phyloP scores from a whole-genome alignment of 768 basidiomycete species.

The Lactifluus rugatus region DNA sequence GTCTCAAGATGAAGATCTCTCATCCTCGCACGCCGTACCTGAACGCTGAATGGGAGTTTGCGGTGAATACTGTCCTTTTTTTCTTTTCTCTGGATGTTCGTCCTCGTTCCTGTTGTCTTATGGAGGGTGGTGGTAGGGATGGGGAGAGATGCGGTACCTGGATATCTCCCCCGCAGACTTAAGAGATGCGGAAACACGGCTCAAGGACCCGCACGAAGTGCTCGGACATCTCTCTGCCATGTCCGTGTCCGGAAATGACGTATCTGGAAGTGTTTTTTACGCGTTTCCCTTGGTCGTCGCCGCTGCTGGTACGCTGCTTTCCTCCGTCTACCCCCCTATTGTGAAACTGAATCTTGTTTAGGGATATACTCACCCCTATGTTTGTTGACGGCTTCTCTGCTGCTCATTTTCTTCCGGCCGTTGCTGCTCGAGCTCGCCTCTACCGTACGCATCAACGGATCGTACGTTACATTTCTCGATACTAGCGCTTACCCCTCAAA shows the following conservation, averaged over 20 bases:
- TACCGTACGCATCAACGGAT: constrained; percentile 14
- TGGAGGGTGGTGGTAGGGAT: constrained; percentile 8
- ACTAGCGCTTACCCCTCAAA: neutral
- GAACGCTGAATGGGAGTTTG: constrained; percentile 17
- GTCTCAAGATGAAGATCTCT: constrained; percentile 15
- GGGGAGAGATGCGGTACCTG: constrained; percentile 18
- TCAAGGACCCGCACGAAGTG: constrained; percentile 1
- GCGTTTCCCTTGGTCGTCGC: constrained; percentile 18
- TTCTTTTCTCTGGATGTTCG: neutral
- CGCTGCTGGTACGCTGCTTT: constrained; percentile 1
- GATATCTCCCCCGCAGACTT: constrained; percentile 11
- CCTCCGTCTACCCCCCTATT: too few species aligned
- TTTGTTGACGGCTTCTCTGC: constrained; percentile 14
- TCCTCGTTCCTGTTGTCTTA: neutral
- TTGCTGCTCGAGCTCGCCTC: constrained; percentile 11
- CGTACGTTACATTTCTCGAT: neutral
- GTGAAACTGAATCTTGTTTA: neutral
- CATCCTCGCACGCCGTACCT: constrained; percentile 12
- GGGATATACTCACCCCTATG: constrained; percentile 20
- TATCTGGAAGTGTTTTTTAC: constrained; percentile 19
- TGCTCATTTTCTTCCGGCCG: constrained; percentile 18
- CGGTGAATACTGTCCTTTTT: constrained; percentile 1
- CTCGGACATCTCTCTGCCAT: constrained; percentile 14
- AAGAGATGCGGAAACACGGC: constrained; percentile 5
- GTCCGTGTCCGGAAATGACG: constrained; percentile 18